Conservation (phyloP, 2,329 filamentous ascomycete genomes). For the Didymella segeticola region DNA sequence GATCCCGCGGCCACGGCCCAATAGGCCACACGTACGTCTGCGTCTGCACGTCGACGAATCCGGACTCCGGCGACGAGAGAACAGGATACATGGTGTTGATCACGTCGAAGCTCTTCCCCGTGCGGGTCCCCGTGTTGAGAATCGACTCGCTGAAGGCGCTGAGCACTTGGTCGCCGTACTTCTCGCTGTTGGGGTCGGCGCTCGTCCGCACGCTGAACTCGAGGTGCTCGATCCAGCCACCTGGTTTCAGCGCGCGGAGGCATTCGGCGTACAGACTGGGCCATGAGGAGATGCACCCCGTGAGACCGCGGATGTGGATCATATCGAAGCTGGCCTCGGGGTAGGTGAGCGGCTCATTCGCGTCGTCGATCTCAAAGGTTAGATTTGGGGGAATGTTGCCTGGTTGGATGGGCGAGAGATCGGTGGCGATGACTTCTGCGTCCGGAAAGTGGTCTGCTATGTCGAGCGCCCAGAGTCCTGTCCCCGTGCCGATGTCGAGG, state of each 20-base stretch:
- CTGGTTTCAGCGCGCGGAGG: slow-evolving; percentile 49
- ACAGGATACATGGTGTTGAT: slow-evolving; percentile 24
- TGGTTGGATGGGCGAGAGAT: slow-evolving; percentile 46
- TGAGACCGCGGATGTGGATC: slow-evolving; percentile 50
- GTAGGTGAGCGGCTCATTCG: slow-evolving; percentile 51
- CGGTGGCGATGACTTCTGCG: slow-evolving; percentile 45
- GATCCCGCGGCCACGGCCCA: slow-evolving; percentile 43
- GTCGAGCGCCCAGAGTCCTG: slow-evolving; percentile 47
- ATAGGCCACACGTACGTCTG: slow-evolving; percentile 42
- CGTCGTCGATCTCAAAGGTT: slow-evolving; percentile 55
- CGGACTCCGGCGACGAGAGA: slow-evolving; percentile 25
- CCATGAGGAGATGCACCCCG: slow-evolving; percentile 52
- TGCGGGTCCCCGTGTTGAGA: slow-evolving; percentile 25
- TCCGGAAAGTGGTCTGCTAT: slow-evolving; percentile 47
- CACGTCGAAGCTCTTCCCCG: slow-evolving; percentile 36
- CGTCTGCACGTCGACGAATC: slow-evolving; percentile 40
- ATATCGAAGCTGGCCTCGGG: slow-evolving; percentile 47
- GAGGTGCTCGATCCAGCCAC: slow-evolving; percentile 53
- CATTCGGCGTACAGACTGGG: slow-evolving; percentile 48
- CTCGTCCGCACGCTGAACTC: slow-evolving; percentile 45
- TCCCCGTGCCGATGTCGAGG: slow-evolving; percentile 47
- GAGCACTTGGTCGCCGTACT: slow-evolving; percentile 31
- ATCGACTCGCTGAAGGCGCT: slow-evolving; percentile 25
- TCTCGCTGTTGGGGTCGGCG: slow-evolving; percentile 18
- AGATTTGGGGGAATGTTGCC: slow-evolving; percentile 50